Percentiles rank a stretch among this genome's conserved stretches.
These are phyloP conservation scores for Boletus rubescentipes DNA, from an alignment of 768 basidiomycete species.

Conservation along the genomic window DNA sequence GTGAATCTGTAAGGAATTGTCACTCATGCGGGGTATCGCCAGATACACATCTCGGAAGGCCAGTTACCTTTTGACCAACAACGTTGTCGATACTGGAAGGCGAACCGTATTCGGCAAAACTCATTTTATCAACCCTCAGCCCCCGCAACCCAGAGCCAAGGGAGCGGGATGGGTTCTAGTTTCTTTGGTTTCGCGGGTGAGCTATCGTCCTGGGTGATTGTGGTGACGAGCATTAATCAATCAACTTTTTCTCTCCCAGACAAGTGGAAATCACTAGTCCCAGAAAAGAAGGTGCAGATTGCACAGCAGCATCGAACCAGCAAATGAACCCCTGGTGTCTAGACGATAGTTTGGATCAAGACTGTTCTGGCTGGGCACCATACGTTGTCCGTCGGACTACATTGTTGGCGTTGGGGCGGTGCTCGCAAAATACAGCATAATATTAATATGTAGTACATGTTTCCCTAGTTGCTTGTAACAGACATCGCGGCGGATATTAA, in stretches of 20 bases:
- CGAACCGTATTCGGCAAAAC: constrained; percentile 27
- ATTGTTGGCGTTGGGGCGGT: no score
- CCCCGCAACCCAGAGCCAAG: constrained; percentile 7
- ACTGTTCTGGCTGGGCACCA: neutral
- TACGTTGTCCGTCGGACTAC: neutral
- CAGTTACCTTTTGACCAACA: constrained; percentile 22
- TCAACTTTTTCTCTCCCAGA: constrained; percentile 7
- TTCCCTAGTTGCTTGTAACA: no score
- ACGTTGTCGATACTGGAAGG: constrained; percentile 32
- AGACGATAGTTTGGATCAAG: no score
- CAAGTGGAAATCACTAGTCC: constrained; percentile 23
- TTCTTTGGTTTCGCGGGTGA: constrained; percentile 25
- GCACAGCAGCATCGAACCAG: constrained; percentile 7
- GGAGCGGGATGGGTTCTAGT: constrained; percentile 13
- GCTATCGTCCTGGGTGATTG: neutral
- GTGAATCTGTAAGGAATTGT: neutral
- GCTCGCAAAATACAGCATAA: no score
- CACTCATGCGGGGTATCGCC: neutral
- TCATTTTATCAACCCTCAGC: constrained; percentile 31
- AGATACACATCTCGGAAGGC: constrained; percentile 28
- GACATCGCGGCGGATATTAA: no score
- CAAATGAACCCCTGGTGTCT: neutral
- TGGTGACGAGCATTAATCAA: neutral
- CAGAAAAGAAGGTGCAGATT: constrained; percentile 22
- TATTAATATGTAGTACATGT: neutral